Base-by-base conservation (phyloP, 177 flowering plant species). In the Vitis hybrid region DNA sequence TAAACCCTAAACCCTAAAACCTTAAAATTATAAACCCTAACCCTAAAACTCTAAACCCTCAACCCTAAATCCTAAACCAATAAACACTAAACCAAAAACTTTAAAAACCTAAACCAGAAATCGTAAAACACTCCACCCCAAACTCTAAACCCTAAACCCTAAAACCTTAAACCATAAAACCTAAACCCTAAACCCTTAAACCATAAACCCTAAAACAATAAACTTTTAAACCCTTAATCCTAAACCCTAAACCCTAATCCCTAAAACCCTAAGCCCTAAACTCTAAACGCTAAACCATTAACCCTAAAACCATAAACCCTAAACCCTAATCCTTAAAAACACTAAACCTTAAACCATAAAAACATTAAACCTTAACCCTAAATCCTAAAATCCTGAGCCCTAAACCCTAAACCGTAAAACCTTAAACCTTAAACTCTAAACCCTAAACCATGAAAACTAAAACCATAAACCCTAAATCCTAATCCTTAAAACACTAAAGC, bases 111-210 rank as follows among this genome's bases (percentile, higher is more conserved):
- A 19, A 19, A 19, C 21, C 1, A 19, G 21, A 19, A 19, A 19
- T 19, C 21, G 0, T 19, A 19, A 19, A 19, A 19, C 21, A 19
- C 21, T 19, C 21, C 21, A 19, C 21, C 21, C 21, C 21, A 19
- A 19, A 19, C 21, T 19, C 21, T 19, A 19, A 19, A 19, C 21
- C 21, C 21, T 19, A 19, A 18, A 18, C 1, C 18, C 18, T 1
- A 1, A 18, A 18, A 18, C 18, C 18, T 19, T 18, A 18, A 69
- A 69, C 59, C 75, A 72, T 50, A 66, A 76, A 68, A 67, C 75
- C 75, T 32, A 61, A 68, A 62, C 62, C 79, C 75, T 56, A 61
- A 71, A 51, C 67, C 21, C 21, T 75, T 51, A 11, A 61, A 71
- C 45, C 64, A 72, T 62, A 34, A 62, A 71, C 60, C 75, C 79